Percentiles rank a stretch among this genome's conserved stretches.
Evolutionary conservation across 1,284 basidiomycete species (phyloP).

Genomic region (Xanthoconium separans): DNA sequence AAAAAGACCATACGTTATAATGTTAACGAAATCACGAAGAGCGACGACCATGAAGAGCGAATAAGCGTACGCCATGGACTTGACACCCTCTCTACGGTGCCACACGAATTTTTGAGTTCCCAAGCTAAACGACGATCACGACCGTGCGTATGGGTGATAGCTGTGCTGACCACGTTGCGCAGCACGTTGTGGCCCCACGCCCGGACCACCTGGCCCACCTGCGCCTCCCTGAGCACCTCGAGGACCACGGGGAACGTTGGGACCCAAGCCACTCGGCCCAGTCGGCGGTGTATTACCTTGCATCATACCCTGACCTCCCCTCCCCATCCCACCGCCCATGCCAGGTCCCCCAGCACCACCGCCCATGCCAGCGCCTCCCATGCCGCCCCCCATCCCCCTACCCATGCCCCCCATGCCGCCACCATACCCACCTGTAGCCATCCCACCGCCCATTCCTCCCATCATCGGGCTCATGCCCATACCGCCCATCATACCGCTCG

Average conservation of each 20-base stretch:
- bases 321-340: constrained; percentile 42
- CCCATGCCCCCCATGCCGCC: constrained; percentile 40
- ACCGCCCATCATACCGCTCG: constrained; percentile 39
- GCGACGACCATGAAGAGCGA: constrained; percentile 3
- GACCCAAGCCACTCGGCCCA: constrained; percentile 40
- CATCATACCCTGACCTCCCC: constrained; percentile 32
- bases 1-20: constrained; percentile 18
- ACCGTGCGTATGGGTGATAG: constrained; percentile 80
- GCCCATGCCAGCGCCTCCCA: constrained; percentile 40
- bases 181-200: constrained; percentile 72
- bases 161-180: constrained; percentile 71
- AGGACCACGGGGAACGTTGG: constrained; percentile 68
- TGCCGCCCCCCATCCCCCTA: constrained; percentile 36
- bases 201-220: constrained; percentile 42
- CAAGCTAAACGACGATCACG: constrained; percentile 16
- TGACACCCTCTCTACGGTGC: constrained; percentile 6
- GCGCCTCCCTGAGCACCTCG: constrained; percentile 52
- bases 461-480: constrained; percentile 37
- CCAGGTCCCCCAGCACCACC: constrained; percentile 35
- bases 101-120: constrained; percentile 15
- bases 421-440: constrained; percentile 38
- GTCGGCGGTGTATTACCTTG: constrained; percentile 34
- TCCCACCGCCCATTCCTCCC: constrained; percentile 34
- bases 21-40: constrained; percentile 15
- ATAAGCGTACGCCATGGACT: constrained; percentile 4